phyloP scores from a whole-genome alignment of 305 asterid genomes.

The Solanum hybrid region DNA sequence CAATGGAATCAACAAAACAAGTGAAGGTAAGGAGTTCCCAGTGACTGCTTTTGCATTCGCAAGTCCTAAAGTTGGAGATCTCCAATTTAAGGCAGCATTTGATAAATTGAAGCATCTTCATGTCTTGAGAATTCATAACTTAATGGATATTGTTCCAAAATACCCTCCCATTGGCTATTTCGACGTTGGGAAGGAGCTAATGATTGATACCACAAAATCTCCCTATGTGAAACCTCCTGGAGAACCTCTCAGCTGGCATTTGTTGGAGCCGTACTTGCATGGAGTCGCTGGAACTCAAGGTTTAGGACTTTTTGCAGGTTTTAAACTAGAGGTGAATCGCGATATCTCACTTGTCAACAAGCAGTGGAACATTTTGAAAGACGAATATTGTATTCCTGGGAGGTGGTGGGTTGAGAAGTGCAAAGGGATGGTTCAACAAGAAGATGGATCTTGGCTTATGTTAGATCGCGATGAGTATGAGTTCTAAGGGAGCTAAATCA shows the following conservation, averaged over 20 bases:
- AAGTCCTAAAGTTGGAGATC: slow-evolving; percentile 51
- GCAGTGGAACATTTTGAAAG: slow-evolving; percentile 29
- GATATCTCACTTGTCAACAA: slow-evolving; percentile 55
- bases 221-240: slow-evolving; percentile 40
- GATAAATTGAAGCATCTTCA: slow-evolving; percentile 20
- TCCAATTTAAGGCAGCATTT: neutral
- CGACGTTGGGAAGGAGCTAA: slow-evolving; percentile 42
- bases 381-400: slow-evolving; percentile 14
- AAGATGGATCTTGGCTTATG: slow-evolving; percentile 56
- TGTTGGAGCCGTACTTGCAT: slow-evolving; percentile 52
- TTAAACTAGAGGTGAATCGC: slow-evolving; percentile 32
- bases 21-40: slow-evolving; percentile 20
- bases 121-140: slow-evolving; percentile 33
- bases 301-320: neutral
- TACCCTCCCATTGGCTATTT: slow-evolving; percentile 31
- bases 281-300: slow-evolving; percentile 64
- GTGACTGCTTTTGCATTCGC: slow-evolving; percentile 57
- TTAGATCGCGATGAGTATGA: slow-evolving; percentile 28
- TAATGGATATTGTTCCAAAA: slow-evolving; percentile 41
- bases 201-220: slow-evolving; percentile 35
- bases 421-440: slow-evolving; percentile 57
- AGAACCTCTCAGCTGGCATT: slow-evolving; percentile 28
- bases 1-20: slow-evolving; percentile 32
- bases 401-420: slow-evolving; percentile 57
- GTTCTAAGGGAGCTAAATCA: neutral